Base-by-base conservation (phyloP, 2,329 filamentous ascomycete genomes). In the Cladosporium austrohemisphaericum region DNA sequence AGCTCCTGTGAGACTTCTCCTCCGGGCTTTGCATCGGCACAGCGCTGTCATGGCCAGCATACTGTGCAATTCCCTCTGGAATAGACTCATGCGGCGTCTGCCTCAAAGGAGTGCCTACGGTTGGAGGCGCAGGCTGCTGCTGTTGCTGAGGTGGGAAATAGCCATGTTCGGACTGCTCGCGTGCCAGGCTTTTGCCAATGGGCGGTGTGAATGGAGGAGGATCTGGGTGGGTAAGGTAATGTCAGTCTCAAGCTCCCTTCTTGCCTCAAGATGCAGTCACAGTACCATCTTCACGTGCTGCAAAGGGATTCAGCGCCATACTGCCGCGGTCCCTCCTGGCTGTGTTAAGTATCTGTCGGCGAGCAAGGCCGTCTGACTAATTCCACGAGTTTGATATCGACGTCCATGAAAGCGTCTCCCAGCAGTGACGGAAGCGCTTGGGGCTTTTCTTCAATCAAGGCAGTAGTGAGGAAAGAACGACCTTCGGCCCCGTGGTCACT, bases 101-200 rank as follows among this genome's bases (percentile, higher is more conserved):
- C 10, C 26, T 19, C 25, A 26, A 20, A 1, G 44, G 33, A 11
- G 33, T 37, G 13, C 44, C 33, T 16, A 18, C 33, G 11, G 33
- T 47, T n/a, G 23, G 23, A 7, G 44, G 44, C 5, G 25, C 22
- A 8, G 44, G 33, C 25, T 33, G 31, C 11, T 47, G 44, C 13
- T 33, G 44, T 14, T 33, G 31, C 11, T 47, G 44, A 16, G 44
- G 44, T 14, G 44, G 44, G 23, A 47, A 47, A 25, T 47, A 47
- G 18, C 44, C 44, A 47, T 36, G 8, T 7, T 11, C 19, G 10
- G 33, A 22, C 19, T 38, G 25, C 26, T 37, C 44, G 33, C 44
- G 44, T 22, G 33, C 22, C 44, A 36, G 18, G 4, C 13, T 13
- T 11, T 47, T 13, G 8, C 16, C 33, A 9, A 26, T 18, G 5